Conservation (phyloP, 1,284 basidiomycete genomes). For the Rugosomyces carneus region DNA sequence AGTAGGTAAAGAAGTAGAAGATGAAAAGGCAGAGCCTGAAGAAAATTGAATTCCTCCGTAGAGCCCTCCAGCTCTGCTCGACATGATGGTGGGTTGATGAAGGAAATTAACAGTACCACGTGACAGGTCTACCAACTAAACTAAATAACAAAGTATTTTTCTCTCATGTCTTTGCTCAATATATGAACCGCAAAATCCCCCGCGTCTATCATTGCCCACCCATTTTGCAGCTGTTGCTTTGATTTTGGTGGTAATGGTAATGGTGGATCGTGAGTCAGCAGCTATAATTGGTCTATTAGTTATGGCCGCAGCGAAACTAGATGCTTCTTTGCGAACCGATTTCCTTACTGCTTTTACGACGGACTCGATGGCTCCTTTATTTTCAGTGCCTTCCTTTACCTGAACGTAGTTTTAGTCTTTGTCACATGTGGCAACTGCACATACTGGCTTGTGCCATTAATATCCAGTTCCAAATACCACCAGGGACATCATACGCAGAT, state of each 20-base stretch:
- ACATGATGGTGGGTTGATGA: conserved; percentile 39
- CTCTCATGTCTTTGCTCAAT: conserved; percentile 52
- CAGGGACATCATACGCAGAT: conserved; percentile 44
- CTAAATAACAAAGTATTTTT: conserved; percentile 56
- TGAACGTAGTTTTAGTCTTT: conserved; percentile 20
- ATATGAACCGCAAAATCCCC: conserved; percentile 74
- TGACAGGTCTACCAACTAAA: conserved; percentile 13
- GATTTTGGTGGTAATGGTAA: conserved; percentile 54
- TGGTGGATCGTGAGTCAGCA: conserved; percentile 48
- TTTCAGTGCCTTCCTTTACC: conserved; percentile 81
- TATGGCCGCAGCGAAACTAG: conserved; percentile 1
- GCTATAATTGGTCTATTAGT: conserved; percentile 28
- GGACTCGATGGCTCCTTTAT: conserved; percentile 65
- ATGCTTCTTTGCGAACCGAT: conserved; percentile 37
- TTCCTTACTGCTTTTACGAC: conserved; percentile 63
- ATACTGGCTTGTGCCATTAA: conserved; percentile 57
- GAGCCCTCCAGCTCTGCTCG: conserved; percentile 69
- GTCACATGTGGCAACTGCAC: background rate
- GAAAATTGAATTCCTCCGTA: conserved; percentile 81
- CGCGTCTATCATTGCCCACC: conserved; percentile 79
- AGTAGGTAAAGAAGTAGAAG: conserved; percentile 23
- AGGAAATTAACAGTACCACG: conserved; percentile 7
- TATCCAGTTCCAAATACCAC: conserved; percentile 68
- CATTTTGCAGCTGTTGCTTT: conserved; percentile 51
- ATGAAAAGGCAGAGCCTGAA: conserved; percentile 45